Percentiles rank a stretch among this genome's conserved stretches.
Evolutionary conservation across 2,329 filamentous ascomycete species (phyloP).

Genomic region (Cercospora berteroae): DNA sequence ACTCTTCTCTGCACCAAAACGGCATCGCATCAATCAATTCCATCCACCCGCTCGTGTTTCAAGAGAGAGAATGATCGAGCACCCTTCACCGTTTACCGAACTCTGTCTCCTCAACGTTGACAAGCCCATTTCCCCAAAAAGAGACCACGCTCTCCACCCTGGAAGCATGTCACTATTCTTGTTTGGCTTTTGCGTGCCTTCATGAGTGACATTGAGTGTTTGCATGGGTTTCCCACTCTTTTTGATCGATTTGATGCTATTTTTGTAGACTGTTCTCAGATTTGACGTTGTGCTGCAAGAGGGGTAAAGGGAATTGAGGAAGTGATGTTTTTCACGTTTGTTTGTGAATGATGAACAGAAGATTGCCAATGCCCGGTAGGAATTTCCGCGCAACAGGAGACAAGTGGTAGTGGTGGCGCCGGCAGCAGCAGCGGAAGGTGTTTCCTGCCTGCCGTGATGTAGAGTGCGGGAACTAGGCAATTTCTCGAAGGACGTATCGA

Average conservation of each 20-base stretch:
- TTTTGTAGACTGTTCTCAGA: background rate
- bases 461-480: background rate
- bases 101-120: background rate
- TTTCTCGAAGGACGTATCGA: conserved; percentile 16
- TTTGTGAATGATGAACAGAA: background rate
- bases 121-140: background rate
- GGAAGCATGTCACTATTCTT: background rate
- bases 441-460: background rate
- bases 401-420: background rate
- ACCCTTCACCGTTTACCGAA: background rate
- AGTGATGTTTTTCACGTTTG: background rate
- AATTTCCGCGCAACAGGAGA: background rate
- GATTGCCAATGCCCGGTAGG: background rate
- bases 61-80: background rate
- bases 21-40: background rate
- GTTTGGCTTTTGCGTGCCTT: background rate
- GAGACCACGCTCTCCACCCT: background rate
- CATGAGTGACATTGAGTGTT: background rate
- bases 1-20: background rate
- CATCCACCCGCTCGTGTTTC: background rate
- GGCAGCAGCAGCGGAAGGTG: background rate
- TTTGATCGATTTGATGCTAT: background rate
- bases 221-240: background rate
- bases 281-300: background rate
- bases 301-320: background rate